Conservation (phyloP, 192 early-diverging fungal species). For the Linnemannia exigua region DNA sequence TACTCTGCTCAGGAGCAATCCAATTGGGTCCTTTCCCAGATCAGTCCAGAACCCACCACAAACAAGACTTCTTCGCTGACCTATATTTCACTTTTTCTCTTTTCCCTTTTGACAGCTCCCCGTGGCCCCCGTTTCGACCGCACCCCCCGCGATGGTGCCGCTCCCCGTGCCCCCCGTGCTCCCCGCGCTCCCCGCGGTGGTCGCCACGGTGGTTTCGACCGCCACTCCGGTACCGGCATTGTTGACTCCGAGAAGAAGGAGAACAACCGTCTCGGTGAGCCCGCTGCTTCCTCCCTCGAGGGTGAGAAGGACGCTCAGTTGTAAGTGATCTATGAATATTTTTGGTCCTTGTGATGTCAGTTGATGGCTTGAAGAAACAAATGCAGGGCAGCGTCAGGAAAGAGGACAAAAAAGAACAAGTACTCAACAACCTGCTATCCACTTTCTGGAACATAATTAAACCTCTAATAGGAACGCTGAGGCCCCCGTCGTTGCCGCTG, state of each 20-base stretch:
- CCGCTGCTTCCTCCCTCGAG: slow-evolving; percentile 69
- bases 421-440: neutral
- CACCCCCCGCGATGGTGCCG: slow-evolving; percentile 54
- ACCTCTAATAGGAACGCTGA: slow-evolving; percentile 26
- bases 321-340: slow-evolving; percentile 52
- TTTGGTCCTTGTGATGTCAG: slow-evolving; percentile 4
- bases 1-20: too few relatives aligned
- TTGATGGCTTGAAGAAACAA: neutral
- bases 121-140: slow-evolving; percentile 57
- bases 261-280: slow-evolving; percentile 86
- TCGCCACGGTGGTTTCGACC: slow-evolving; percentile 81
- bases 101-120: slow-evolving; percentile 28
- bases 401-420: slow-evolving; percentile 16
- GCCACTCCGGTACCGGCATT: slow-evolving; percentile 85
- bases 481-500: slow-evolving; percentile 60
- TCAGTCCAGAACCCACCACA: neutral
- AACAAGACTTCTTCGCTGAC: neutral
- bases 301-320: slow-evolving; percentile 67
- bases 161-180: slow-evolving; percentile 57
- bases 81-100: neutral
- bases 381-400: neutral
- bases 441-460: slow-evolving; percentile 4
- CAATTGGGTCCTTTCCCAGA: neutral
- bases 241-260: slow-evolving; percentile 94
- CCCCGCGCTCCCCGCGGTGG: slow-evolving; percentile 59